Evolutionary conservation across 106 monocot genomes (phyloP).

Genomic region (Dactylorhiza incarnata): DNA sequence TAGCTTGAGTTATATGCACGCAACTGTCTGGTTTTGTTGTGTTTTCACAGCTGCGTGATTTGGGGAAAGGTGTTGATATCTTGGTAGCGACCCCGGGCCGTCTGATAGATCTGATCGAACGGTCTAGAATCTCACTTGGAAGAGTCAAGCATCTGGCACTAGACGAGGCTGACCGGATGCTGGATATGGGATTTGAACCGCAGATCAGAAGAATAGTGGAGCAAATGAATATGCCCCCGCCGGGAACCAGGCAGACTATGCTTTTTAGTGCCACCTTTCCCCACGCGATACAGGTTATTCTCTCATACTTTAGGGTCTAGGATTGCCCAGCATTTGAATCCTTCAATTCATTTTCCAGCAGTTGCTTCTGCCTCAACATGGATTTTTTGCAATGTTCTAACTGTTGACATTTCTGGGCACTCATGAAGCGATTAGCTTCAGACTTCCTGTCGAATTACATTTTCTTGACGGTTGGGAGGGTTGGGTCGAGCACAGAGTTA

Average conservation of each 20-base stretch:
- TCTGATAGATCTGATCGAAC: constrained; percentile 82
- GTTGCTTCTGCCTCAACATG: not conserved
- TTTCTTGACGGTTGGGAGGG: constrained; percentile 13
- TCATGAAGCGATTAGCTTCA: constrained; percentile 18
- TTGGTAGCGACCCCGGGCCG: constrained; percentile 97
- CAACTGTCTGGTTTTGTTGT: not conserved
- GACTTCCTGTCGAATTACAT: constrained; percentile 12
- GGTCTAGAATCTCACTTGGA: constrained; percentile 77
- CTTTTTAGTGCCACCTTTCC: constrained; percentile 96
- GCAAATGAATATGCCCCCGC: constrained; percentile 89
- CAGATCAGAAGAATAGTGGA: constrained; percentile 93
- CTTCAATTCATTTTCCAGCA: not conserved
- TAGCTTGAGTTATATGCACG: too few relatives aligned
- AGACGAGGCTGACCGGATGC: constrained; percentile 95
- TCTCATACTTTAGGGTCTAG: not conserved
- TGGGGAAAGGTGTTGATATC: constrained; percentile 91
- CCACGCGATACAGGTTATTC: constrained; percentile 69
- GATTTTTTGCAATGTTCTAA: not conserved
- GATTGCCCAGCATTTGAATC: not conserved
- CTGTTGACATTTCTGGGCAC: not conserved
- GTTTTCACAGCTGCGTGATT: constrained; percentile 53
- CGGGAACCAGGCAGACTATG: constrained; percentile 84
- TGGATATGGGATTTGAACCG: constrained; percentile 98
- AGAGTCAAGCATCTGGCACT: constrained; percentile 72
- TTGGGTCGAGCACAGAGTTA: constrained; percentile 23